Percentiles rank a stretch among this genome's conserved stretches.
Conservation (phyloP, 139 green algal genomes). For the Micromonas pusilla region DNA sequence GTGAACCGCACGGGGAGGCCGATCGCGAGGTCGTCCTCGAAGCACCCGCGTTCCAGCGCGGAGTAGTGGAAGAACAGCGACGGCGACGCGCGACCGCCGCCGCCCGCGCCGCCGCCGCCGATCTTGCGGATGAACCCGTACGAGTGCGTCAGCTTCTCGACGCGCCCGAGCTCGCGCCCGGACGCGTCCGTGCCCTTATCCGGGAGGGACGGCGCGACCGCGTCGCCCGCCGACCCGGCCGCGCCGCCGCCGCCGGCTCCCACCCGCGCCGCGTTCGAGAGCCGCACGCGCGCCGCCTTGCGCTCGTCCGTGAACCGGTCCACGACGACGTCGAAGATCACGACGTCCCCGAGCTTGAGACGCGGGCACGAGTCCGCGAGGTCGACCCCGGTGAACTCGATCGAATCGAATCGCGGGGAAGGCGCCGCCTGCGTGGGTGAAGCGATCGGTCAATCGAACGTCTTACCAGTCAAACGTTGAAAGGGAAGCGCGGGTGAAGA, state of each 20-base stretch:
- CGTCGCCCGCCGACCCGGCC: no score
- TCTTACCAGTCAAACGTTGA: no score
- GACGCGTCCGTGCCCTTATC: neutral
- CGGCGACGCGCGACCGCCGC: neutral
- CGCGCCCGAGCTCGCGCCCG: neutral
- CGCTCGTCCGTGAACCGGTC: neutral
- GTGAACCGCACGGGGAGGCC: neutral
- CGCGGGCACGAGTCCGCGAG: neutral
- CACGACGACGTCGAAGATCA: neutral
- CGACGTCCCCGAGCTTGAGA: neutral
- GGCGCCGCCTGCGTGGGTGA: no score
- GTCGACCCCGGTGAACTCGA: slow-evolving; percentile 1
- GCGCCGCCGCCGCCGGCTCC: no score
- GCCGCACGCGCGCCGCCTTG: neutral
- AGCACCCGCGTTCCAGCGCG: neutral
- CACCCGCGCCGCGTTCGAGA: no score
- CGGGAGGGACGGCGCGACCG: no score
- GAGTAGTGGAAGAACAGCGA: slow-evolving; percentile 5
- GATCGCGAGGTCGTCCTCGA: neutral
- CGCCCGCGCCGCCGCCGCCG: neutral
- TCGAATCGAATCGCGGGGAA: neutral
- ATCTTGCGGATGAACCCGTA: slow-evolving; percentile 5
- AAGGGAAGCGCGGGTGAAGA: no score
- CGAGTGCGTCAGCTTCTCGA: slow-evolving; percentile 9
- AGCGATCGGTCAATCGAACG: no score